Evolutionary conservation across 208 protist genomes (phyloP).

Genomic region (Acanthamoeba culbertsoni): DNA sequence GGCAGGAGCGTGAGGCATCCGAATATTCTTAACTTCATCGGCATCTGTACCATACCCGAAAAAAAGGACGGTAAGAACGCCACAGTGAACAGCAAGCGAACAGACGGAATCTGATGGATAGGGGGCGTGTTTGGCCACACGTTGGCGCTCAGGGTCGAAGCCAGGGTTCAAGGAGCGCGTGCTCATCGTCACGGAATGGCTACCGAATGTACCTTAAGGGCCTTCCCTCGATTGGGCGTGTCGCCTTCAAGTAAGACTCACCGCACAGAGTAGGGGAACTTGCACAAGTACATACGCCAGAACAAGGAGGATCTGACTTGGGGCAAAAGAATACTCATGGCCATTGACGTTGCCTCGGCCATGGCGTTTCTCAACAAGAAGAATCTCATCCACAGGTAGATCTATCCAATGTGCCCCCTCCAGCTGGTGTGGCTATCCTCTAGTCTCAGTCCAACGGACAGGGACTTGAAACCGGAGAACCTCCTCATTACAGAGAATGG

Average conservation of each 20-base stretch:
- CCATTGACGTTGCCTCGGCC: background rate
- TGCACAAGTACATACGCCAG: background rate
- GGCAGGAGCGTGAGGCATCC: background rate
- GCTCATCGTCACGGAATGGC: slow-evolving; percentile 2
- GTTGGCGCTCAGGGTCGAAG: background rate
- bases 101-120: too few relatives aligned
- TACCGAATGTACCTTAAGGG: background rate
- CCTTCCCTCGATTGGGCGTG: background rate
- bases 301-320: background rate
- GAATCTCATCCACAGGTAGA: background rate
- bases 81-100: too few relatives aligned
- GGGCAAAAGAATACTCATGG: background rate
- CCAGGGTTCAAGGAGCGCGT: background rate
- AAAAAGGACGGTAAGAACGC: too few relatives aligned
- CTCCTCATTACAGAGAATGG: slow-evolving; percentile 18
- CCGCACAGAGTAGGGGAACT: background rate
- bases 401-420: too few relatives aligned
- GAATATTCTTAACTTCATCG: background rate
- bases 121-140: too few relatives aligned
- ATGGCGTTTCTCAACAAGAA: slow-evolving; percentile 40
- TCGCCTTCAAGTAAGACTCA: background rate
- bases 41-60: background rate
- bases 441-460: background rate
- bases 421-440: background rate
- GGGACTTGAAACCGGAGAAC: slow-evolving; percentile 5